phyloP scores from a whole-genome alignment of 768 basidiomycete species.

The Polyporus arcularius region DNA sequence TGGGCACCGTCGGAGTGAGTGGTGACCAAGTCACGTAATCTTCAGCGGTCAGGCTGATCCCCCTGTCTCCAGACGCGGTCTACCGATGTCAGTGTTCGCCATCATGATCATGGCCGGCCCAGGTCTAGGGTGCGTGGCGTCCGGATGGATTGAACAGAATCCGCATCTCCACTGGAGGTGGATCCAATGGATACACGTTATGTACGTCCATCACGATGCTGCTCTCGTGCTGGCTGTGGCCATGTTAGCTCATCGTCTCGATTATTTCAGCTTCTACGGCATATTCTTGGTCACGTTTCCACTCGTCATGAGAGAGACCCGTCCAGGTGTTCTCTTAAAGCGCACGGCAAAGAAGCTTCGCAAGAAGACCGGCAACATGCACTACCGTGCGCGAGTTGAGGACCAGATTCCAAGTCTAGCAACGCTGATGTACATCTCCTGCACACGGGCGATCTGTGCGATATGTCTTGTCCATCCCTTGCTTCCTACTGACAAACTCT shows the following conservation, averaged over 20 bases:
- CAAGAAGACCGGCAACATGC: constrained; percentile 61
- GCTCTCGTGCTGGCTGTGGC: background rate
- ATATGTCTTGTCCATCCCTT: background rate
- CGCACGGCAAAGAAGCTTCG: constrained; percentile 62
- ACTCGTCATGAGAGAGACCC: constrained; percentile 70
- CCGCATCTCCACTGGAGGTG: constrained; percentile 70
- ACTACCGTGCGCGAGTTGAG: constrained; percentile 66
- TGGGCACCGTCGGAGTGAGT: constrained; percentile 62
- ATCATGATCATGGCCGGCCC: constrained; percentile 59
- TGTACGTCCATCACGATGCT: constrained; percentile 37
- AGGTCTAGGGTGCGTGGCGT: constrained; percentile 62
- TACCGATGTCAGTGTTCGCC: constrained; percentile 78
- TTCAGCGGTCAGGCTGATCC: too few relatives aligned
- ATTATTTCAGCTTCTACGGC: constrained; percentile 47
- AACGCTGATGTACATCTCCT: constrained; percentile 66
- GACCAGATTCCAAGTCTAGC: constrained; percentile 56
- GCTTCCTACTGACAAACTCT: background rate
- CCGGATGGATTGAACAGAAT: constrained; percentile 69
- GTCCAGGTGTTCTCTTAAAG: constrained; percentile 70
- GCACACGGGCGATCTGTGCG: constrained; percentile 71
- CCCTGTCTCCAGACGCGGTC: constrained; percentile 54
- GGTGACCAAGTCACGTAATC: background rate
- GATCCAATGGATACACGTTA: constrained; percentile 82
- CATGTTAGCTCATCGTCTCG: background rate
- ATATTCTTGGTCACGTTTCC: constrained; percentile 51